These are phyloP conservation scores for Clavariopsis aquatica DNA, from an alignment of 495 filamentous ascomycete species.

Conservation along the genomic window DNA sequence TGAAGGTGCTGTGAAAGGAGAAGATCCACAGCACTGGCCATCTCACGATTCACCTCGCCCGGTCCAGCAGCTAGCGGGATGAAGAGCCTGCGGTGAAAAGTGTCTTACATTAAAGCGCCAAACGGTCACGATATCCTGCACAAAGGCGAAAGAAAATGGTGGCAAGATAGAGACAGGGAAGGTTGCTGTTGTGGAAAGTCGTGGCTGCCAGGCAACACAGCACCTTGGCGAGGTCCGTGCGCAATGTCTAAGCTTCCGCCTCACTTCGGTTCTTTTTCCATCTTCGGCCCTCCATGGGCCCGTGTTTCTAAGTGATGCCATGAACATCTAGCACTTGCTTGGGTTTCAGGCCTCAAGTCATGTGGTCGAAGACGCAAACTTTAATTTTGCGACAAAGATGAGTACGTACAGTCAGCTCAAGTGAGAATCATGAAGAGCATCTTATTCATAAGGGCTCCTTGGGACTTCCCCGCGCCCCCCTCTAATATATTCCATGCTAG, in stretches of 20 bases:
- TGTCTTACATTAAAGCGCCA: conserved; percentile 8
- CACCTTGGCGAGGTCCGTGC: background rate
- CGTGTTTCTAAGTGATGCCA: background rate
- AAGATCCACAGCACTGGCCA: conserved; percentile 9
- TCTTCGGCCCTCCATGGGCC: background rate
- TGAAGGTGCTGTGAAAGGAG: background rate
- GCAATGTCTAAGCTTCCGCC: background rate
- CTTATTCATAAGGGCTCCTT: background rate
- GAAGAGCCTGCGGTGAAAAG: background rate
- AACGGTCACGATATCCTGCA: background rate
- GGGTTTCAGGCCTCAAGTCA: no score
- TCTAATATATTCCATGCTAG: no score
- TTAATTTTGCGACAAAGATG: no score
- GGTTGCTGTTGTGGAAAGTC: background rate
- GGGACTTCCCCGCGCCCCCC: no score
- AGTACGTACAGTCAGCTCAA: no score
- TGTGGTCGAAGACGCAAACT: no score
- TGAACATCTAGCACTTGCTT: no score
- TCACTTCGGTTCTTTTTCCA: conserved; percentile 1
- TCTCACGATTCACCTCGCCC: conserved; percentile 11
- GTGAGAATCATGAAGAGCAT: background rate
- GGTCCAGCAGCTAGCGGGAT: background rate
- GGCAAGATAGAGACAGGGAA: background rate
- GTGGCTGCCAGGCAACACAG: background rate
- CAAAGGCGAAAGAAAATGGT: background rate